Evolutionary conservation across 768 basidiomycete genomes (phyloP).

Genomic region (Tricholoma terreum): DNA sequence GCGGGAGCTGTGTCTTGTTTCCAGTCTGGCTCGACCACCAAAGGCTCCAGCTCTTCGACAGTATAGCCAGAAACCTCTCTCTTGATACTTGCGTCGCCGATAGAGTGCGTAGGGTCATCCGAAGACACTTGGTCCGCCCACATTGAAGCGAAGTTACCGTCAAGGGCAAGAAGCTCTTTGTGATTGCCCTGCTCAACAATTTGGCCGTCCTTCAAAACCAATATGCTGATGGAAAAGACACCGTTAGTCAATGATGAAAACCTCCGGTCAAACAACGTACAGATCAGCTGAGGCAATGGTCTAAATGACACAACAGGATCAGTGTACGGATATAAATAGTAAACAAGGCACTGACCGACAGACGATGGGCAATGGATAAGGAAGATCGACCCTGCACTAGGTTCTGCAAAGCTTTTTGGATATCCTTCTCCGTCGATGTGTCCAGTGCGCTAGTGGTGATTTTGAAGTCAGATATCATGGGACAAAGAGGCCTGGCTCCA

Average conservation of each 20-base stretch:
- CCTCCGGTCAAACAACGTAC: constrained; percentile 34
- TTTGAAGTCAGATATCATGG: constrained; percentile 1
- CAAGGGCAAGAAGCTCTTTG: constrained; percentile 66
- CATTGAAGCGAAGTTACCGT: constrained; percentile 79
- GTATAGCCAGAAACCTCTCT: constrained; percentile 45
- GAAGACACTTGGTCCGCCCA: constrained; percentile 84
- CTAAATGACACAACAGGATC: constrained; percentile 18
- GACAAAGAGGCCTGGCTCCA: constrained; percentile 3
- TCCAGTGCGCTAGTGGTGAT: constrained; percentile 67
- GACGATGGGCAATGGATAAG: constrained; percentile 75
- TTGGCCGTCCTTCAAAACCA: constrained; percentile 88
- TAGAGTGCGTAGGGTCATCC: constrained; percentile 46
- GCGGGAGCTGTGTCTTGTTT: neutral
- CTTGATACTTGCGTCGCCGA: constrained; percentile 27
- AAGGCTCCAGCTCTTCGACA: constrained; percentile 31
- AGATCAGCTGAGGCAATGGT: constrained; percentile 60
- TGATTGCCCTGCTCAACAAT: constrained; percentile 83
- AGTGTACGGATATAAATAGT: constrained; percentile 7
- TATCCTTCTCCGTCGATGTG: constrained; percentile 87
- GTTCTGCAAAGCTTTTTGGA: constrained; percentile 83
- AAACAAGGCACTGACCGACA: constrained; percentile 50
- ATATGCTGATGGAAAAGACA: constrained; percentile 51
- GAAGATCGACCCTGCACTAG: constrained; percentile 72
- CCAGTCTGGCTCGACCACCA: constrained; percentile 1
- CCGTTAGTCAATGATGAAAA: constrained; percentile 8